These are phyloP conservation scores for Spergularia bocconei DNA, from an alignment of 148 eudicot species.

Conservation along the genomic window DNA sequence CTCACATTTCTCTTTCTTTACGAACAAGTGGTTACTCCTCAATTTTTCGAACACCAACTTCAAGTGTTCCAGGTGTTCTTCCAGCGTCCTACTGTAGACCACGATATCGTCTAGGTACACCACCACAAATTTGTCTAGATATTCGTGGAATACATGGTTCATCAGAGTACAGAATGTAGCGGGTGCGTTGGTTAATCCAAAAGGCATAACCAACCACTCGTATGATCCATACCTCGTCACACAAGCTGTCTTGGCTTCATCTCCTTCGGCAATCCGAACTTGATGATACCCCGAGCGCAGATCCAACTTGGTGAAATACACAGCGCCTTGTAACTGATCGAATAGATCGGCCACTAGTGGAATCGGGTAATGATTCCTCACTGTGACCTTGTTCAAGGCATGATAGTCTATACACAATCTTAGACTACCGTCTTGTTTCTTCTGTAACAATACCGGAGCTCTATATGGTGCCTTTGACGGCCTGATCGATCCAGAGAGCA, in stretches of 20 bases:
- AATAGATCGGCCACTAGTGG: too few species aligned
- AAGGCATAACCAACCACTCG: too few species aligned
- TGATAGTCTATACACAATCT: not conserved
- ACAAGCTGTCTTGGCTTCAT: not conserved
- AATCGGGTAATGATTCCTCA: too few species aligned
- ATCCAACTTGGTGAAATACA: not conserved
- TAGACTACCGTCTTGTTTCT: not conserved
- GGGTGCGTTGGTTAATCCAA: too few species aligned
- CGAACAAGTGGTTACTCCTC: not conserved
- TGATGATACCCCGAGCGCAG: not conserved
- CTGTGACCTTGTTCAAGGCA: too few species aligned
- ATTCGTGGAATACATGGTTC: not conserved
- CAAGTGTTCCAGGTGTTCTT: conserved; percentile 3
- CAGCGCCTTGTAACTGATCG: not conserved
- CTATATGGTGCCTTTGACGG: not conserved
- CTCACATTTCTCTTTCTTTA: conserved; percentile 10
- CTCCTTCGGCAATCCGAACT: not conserved
- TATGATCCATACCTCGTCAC: too few species aligned
- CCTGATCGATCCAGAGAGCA: not conserved
- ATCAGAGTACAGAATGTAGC: too few species aligned
- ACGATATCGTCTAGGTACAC: conserved; percentile 7
- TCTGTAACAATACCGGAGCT: not conserved
- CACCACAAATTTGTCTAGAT: conserved; percentile 10
- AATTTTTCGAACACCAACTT: not conserved
- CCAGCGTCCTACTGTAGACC: not conserved